These are phyloP conservation scores for Aspergillus latus DNA, from an alignment of 2,329 filamentous ascomycete species.

Conservation along the genomic window DNA sequence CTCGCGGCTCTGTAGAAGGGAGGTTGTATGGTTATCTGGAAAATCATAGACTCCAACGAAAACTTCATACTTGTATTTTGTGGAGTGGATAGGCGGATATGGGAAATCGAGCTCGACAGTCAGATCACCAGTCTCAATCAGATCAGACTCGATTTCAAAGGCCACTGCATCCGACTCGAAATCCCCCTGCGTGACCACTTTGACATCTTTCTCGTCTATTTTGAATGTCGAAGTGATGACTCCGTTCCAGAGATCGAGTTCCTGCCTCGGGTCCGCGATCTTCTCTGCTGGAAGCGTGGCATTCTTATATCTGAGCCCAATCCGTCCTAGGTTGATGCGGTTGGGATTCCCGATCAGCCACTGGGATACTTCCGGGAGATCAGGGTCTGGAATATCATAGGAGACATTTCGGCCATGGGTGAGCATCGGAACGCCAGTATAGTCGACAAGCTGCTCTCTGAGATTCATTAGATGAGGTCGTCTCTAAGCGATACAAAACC, in stretches of 20 bases:
- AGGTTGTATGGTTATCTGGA: conserved; percentile 13
- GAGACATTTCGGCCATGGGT: conserved; percentile 19
- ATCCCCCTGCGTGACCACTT: conserved; percentile 17
- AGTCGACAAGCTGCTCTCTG: conserved; percentile 14
- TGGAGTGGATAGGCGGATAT: conserved; percentile 17
- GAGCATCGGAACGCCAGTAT: conserved; percentile 9
- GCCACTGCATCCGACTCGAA: conserved; percentile 12
- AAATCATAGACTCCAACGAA: conserved; percentile 18
- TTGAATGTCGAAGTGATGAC: conserved; percentile 15
- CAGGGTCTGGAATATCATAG: conserved; percentile 17
- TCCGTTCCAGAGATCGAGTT: conserved; percentile 18
- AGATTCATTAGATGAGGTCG: not conserved
- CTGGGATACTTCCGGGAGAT: conserved; percentile 16
- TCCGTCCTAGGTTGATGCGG: conserved; percentile 18
- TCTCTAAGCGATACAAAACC: too few species aligned
- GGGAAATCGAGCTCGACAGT: conserved; percentile 17
- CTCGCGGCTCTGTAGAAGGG: not conserved
- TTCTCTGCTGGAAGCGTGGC: not conserved
- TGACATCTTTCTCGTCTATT: conserved; percentile 4
- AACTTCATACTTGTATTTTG: conserved; percentile 19
- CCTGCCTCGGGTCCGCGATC: conserved; percentile 10
- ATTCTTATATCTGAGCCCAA: conserved; percentile 13
- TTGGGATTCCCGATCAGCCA: conserved; percentile 20
- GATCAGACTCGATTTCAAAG: conserved; percentile 6
- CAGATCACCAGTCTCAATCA: conserved; percentile 9